phyloP scores from a whole-genome alignment of 768 basidiomycete genomes.

The Xanthoconium stramineum region DNA sequence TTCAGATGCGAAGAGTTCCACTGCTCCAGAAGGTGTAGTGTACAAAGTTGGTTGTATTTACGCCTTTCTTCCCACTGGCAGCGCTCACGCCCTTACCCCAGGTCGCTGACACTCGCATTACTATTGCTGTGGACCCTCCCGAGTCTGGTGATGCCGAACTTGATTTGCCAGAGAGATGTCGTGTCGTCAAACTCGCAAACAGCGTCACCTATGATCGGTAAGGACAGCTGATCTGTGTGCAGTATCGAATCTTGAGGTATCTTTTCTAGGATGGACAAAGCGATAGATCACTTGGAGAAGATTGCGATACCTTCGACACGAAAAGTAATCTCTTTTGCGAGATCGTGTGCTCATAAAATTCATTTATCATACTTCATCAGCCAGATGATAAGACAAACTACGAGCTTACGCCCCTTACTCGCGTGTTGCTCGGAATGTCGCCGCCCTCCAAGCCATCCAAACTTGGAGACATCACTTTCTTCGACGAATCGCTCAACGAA shows the following conservation, averaged over 20 bases:
- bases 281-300: slow-evolving; percentile 64
- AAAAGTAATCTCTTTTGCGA: slow-evolving; percentile 12
- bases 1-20: slow-evolving; percentile 37
- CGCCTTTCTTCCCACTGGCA: background rate
- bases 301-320: slow-evolving; percentile 29
- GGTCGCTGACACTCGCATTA: slow-evolving; percentile 80
- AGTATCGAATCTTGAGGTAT: background rate
- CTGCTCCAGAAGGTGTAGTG: slow-evolving; percentile 72
- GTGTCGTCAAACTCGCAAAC: slow-evolving; percentile 86
- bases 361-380: slow-evolving; percentile 11
- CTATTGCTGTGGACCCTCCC: slow-evolving; percentile 70
- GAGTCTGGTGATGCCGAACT: slow-evolving; percentile 61
- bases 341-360: background rate
- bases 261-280: slow-evolving; percentile 77
- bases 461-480: slow-evolving; percentile 53
- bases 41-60: slow-evolving; percentile 56
- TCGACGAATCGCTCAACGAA: slow-evolving; percentile 72
- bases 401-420: slow-evolving; percentile 50
- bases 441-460: slow-evolving; percentile 40
- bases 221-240: background rate
- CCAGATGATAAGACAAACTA: slow-evolving; percentile 42
- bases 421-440: slow-evolving; percentile 69
- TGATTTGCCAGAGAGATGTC: slow-evolving; percentile 81
- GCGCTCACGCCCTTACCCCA: slow-evolving; percentile 24
- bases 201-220: slow-evolving; percentile 88